phyloP scores from a whole-genome alignment of 1,284 basidiomycete species.

The Trametes hirsuta region DNA sequence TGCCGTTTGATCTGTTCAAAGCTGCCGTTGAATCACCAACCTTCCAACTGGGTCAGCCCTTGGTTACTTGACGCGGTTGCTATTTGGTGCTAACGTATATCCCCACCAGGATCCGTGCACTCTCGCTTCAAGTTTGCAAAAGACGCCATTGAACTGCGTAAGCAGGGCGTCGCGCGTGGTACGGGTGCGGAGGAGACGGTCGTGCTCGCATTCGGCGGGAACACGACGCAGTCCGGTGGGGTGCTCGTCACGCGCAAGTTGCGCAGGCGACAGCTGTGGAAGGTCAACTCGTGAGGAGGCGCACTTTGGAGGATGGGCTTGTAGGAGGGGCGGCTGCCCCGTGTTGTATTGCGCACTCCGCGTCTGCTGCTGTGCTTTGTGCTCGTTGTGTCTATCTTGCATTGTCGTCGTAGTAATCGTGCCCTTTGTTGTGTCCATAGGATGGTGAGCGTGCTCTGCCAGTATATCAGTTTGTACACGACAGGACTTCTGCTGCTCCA shows the following conservation, averaged over 20 bases:
- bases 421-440: constrained; percentile 23
- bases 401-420: constrained; percentile 22
- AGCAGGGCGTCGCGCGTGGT: constrained; percentile 64
- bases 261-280: constrained; percentile 83
- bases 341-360: constrained; percentile 7
- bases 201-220: constrained; percentile 81
- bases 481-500: background rate
- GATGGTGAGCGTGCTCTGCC: constrained; percentile 13
- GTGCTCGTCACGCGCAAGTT: constrained; percentile 87
- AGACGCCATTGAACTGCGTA: constrained; percentile 81
- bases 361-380: constrained; percentile 23
- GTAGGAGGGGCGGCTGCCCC: background rate
- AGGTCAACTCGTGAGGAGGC: constrained; percentile 57
- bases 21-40: constrained; percentile 73
- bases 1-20: constrained; percentile 84
- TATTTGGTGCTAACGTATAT: background rate
- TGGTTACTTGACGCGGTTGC: background rate
- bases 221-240: constrained; percentile 67
- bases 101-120: constrained; percentile 70
- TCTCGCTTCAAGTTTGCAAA: constrained; percentile 89
- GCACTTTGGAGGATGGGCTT: background rate
- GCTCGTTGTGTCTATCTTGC: constrained; percentile 21
- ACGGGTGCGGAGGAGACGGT: constrained; percentile 79
- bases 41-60: constrained; percentile 72
- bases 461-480: constrained; percentile 16